Evolutionary conservation across 495 filamentous ascomycete species (phyloP), one percentile per base, ranked within the genome.

Genomic region (Friedmanniomyces simplex): DNA sequence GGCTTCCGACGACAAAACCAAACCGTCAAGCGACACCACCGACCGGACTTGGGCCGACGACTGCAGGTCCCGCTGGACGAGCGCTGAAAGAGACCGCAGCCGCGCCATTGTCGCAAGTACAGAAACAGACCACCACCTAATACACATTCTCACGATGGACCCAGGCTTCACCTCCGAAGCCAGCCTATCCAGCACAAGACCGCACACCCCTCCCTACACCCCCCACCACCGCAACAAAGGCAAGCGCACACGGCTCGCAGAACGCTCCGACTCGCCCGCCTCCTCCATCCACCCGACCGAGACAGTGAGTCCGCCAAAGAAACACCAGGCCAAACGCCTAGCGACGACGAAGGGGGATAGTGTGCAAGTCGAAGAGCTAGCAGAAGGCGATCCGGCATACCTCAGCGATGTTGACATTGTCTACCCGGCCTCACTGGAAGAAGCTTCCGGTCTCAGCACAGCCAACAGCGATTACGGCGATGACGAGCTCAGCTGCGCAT

Each of bases 21-120:
- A 18, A 58, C 37, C 28, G 47, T 62, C 41, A 62, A 62, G 59
- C n/a, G 50, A 50, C 47, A 62, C 24, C 59, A 62, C 34, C 34
- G 54, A 21, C 59, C 59, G 25, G 59, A 53, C 43, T 26, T 34
- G 14, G 49, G 54, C n/a, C 21, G 18, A 49, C 16, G 16, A 30
- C 18, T n/a, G 22, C 18, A 28, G 6, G n/a, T 26, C 20, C 16
- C 34, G 16, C 24, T 32, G n/a, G 58, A 61, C 58, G 52, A 55
- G 47, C 58, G 52, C 58, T 56, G 58, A 61, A 39, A 21, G 11
- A 43, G 41, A 48, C 3, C n/a, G 13, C 49, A 49, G 26, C 4
- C 32, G 52, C 50, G 30, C 50, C n/a, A 53, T 37, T 5, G 21
- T 36, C 16, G 50, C 28, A 39, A 53, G n/a, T n/a, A n/a, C n/a